phyloP scores from a whole-genome alignment of 345 rosid genomes.

The Dipteronia dyeriana region DNA sequence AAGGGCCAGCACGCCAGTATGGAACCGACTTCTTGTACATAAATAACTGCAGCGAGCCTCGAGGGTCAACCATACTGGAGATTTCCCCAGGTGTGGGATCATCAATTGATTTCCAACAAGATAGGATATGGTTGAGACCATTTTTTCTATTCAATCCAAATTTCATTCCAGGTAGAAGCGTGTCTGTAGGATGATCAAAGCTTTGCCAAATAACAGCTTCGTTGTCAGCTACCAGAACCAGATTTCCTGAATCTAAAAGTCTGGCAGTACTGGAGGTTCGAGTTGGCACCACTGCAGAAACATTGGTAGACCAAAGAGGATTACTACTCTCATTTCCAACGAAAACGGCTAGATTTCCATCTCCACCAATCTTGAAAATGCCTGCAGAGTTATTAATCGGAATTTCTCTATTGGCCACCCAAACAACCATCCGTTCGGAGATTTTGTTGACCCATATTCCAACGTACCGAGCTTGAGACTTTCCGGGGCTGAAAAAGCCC shows the following conservation, averaged over 20 bases:
- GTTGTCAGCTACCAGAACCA: conserved; percentile 7
- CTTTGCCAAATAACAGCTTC: conserved; percentile 34
- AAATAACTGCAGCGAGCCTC: too few species aligned
- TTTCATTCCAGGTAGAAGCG: conserved; percentile 4
- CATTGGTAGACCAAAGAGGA: conserved; percentile 28
- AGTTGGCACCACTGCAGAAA: background rate
- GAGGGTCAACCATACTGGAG: too few species aligned
- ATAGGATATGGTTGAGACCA: background rate
- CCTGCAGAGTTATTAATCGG: conserved; percentile 22
- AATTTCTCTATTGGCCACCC: conserved; percentile 33
- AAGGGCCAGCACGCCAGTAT: too few species aligned
- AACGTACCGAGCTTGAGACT: conserved; percentile 21
- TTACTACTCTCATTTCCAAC: background rate
- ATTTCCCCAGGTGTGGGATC: background rate
- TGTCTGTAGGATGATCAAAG: conserved; percentile 37
- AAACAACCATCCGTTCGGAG: conserved; percentile 20
- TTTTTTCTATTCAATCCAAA: background rate
- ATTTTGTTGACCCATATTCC: conserved; percentile 30
- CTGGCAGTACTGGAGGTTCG: background rate
- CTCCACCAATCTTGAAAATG: background rate
- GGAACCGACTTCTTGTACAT: too few species aligned
- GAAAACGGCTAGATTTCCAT: conserved; percentile 24
- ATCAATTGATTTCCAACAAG: background rate
- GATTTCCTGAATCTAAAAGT: conserved; percentile 37
- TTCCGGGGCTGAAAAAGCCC: conserved; percentile 33